Base-by-base conservation (phyloP, 495 filamentous ascomycete genomes). In the Annulohypoxylon maeteangense region DNA sequence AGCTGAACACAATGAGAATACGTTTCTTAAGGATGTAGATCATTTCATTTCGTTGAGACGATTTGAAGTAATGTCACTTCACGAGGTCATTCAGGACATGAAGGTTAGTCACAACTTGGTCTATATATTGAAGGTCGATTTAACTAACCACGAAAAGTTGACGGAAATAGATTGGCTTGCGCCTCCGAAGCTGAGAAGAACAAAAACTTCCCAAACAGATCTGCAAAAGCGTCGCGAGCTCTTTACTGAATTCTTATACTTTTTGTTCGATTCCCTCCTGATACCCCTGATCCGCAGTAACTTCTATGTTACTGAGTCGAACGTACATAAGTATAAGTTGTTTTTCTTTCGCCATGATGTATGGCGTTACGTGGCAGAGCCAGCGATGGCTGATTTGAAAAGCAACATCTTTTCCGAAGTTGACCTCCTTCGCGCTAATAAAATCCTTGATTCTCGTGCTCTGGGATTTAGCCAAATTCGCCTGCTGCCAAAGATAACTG, bases 341-440 rank as follows among this genome's bases (percentile, higher is more conserved):
- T 97, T 97, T 78, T 99, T 92, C 81, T 98, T 98, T 72, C 90
- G 94, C 3, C 96, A 99, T 68, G 95, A 99, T 74, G 84, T 94
- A 38, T 99, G 95, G 95, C 86, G 88, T 62, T 85, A 83, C 14
- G 74, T 98, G 45, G 90, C 88, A 7, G 90, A 94, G 68, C 90
- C 93, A 12, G 88, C 91, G 0, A 79, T 98, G 75, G 80, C 84
- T 1, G 75, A 81, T 6, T 81, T 99, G 16, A 96, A 93, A 77
- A 67, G 79, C 5, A 84, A 83, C 1, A 94, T 94, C 86, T 93
- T 97, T 62, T 90, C 94, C 72, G 92, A 95, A 68, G 75, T 97
- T n/a, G 85, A 85, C 18, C 71, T 83, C 14, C 83, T 85, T 0
- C 79, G 81, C 25, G 92, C 90, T 0, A 77, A 82, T 14, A 79